phyloP scores from a whole-genome alignment of 805 yeast species.

The Ogataea pignaliae region DNA sequence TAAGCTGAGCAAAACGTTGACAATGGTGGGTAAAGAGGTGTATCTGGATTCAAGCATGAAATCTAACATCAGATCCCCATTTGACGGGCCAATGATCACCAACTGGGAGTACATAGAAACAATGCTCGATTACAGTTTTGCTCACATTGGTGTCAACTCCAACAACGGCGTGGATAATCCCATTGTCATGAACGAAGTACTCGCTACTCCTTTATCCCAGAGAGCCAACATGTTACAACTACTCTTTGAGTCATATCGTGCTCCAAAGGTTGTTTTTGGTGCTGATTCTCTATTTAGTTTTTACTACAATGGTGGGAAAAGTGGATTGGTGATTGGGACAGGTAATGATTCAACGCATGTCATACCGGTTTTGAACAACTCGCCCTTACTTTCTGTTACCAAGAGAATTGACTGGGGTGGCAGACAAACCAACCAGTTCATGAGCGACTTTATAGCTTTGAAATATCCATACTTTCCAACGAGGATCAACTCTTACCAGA shows the following conservation, averaged over 20 bases:
- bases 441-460: conserved; percentile 59
- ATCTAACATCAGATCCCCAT: conserved; percentile 71
- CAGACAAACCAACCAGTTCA: conserved; percentile 57
- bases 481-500: conserved; percentile 58
- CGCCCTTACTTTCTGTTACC: conserved; percentile 58
- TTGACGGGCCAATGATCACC: conserved; percentile 79
- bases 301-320: conserved; percentile 51
- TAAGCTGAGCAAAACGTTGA: conserved; percentile 52
- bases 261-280: conserved; percentile 74
- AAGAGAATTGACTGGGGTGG: conserved; percentile 95
- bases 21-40: conserved; percentile 81
- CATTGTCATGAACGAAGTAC: conserved; percentile 70
- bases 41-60: conserved; percentile 65
- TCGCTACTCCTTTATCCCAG: conserved; percentile 68
- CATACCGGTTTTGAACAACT: conserved; percentile 74
- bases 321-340: conserved; percentile 75
- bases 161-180: conserved; percentile 66
- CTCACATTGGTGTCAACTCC: conserved; percentile 65
- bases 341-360: conserved; percentile 82
- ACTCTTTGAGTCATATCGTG: conserved; percentile 77
- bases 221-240: conserved; percentile 74
- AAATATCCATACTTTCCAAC: conserved; percentile 93
- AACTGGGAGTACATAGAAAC: conserved; percentile 91
- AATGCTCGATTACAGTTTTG: conserved; percentile 77
- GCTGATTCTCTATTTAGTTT: conserved; percentile 79